These are phyloP conservation scores for Alternaria ethzedia DNA, from an alignment of 2,329 filamentous ascomycete genomes.

Conservation along the genomic window DNA sequence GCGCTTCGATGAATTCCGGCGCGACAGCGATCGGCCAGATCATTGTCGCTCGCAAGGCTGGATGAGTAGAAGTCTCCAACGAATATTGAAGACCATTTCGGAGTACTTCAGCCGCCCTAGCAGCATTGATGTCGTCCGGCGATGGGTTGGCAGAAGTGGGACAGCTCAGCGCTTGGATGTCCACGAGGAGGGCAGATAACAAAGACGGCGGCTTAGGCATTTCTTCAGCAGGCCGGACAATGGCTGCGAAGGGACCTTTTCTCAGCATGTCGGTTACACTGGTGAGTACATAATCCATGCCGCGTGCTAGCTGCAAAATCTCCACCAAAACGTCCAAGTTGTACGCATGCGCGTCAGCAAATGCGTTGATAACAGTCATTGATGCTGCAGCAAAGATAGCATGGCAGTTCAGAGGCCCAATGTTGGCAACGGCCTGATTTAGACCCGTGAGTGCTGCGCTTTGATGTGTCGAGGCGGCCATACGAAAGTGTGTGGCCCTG, in stretches of 20 bases:
- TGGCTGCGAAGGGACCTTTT: slow-evolving; percentile 30
- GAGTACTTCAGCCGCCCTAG: slow-evolving; percentile 21
- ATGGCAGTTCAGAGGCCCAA: slow-evolving; percentile 36
- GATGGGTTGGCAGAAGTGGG: slow-evolving; percentile 8
- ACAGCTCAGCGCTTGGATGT: slow-evolving; percentile 21
- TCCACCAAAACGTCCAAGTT: slow-evolving; percentile 33
- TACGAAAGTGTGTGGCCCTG: slow-evolving; percentile 21
- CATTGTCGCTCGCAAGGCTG: slow-evolving; percentile 27
- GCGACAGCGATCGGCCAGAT: slow-evolving; percentile 32
- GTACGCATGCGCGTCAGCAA: slow-evolving; percentile 25
- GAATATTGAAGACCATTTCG: slow-evolving; percentile 24
- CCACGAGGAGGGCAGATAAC: slow-evolving; percentile 28
- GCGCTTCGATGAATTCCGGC: slow-evolving; percentile 21
- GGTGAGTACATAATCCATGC: slow-evolving; percentile 32
- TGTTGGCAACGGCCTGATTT: slow-evolving; percentile 27
- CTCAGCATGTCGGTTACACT: slow-evolving; percentile 23
- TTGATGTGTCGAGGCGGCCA: slow-evolving; percentile 40
- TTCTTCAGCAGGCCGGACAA: slow-evolving; percentile 14
- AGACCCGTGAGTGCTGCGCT: slow-evolving; percentile 29
- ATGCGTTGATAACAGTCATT: slow-evolving; percentile 33
- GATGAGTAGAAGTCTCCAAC: slow-evolving; percentile 27
- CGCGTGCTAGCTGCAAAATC: slow-evolving; percentile 36
- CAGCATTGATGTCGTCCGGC: slow-evolving; percentile 8
- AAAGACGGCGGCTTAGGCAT: slow-evolving; percentile 24
- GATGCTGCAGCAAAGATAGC: slow-evolving; percentile 34